Percentiles rank a stretch among this genome's conserved stretches.
These are phyloP conservation scores for Paraleonurus japonicus DNA, from an alignment of 257 asterid genomes.

Conservation along the genomic window DNA sequence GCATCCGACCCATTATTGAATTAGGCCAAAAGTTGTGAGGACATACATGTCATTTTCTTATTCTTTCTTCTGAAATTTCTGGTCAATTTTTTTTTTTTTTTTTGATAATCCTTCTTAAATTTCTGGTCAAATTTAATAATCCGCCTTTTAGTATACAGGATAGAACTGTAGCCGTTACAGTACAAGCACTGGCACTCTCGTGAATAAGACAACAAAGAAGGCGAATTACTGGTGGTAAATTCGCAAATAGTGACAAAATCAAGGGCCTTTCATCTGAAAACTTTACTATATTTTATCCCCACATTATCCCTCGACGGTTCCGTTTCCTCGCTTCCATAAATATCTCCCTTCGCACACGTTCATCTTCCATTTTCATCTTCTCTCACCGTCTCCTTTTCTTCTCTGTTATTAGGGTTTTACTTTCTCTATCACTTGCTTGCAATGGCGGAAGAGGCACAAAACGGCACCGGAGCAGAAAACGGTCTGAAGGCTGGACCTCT, in stretches of 20 bases:
- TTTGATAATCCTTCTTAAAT: no score
- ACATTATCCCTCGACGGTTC: slow-evolving; percentile 38
- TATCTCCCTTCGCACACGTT: slow-evolving; percentile 8
- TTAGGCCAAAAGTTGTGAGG: neutral
- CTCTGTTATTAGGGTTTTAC: slow-evolving; percentile 30
- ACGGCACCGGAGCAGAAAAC: slow-evolving; percentile 32
- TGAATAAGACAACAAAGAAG: slow-evolving; percentile 14
- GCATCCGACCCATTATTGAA: no score
- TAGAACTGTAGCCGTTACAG: neutral
- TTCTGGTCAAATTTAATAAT: no score
- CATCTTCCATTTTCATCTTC: neutral
- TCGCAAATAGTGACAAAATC: slow-evolving; percentile 23
- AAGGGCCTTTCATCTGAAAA: slow-evolving; percentile 18
- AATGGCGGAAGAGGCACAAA: slow-evolving; percentile 46
- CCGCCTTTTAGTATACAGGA: no score
- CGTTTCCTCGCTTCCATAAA: slow-evolving; percentile 56
- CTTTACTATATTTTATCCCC: neutral
- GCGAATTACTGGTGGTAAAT: neutral
- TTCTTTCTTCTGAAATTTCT: no score
- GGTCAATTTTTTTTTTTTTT: no score
- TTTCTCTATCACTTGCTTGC: neutral
- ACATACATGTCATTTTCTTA: neutral
- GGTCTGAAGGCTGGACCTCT: slow-evolving; percentile 29
- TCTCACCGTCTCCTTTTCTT: neutral
- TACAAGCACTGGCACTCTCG: slow-evolving; percentile 13